Conservation (phyloP, 805 yeast species). For the Barnettozyma botsteinii region DNA sequence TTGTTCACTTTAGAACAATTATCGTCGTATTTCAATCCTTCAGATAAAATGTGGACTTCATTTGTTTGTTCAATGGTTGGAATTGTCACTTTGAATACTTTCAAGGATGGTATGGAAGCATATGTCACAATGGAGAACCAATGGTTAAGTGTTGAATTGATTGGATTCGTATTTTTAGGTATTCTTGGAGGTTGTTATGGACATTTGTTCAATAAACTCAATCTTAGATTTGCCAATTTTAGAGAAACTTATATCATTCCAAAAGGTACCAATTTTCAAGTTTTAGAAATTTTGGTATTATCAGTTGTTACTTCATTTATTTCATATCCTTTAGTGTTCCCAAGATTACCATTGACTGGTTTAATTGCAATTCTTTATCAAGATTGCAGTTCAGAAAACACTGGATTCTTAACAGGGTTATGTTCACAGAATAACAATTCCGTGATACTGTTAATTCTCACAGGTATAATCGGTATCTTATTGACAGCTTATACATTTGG, state of each 20-base stretch:
- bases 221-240: constrained; percentile 36
- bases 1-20: constrained; percentile 68
- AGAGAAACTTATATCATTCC: constrained; percentile 23
- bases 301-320: constrained; percentile 47
- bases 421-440: constrained; percentile 17
- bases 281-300: constrained; percentile 44
- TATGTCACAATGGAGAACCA: constrained; percentile 64
- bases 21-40: constrained; percentile 56
- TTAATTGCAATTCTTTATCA: constrained; percentile 57
- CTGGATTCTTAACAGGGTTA: constrained; percentile 25
- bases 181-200: constrained; percentile 67
- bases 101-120: constrained; percentile 44
- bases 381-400: constrained; percentile 44
- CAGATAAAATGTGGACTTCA: constrained; percentile 73
- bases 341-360: constrained; percentile 50
- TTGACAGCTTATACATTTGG: constrained; percentile 70
- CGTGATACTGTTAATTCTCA: constrained; percentile 11
- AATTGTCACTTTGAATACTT: constrained; percentile 50
- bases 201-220: constrained; percentile 42
- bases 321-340: constrained; percentile 49
- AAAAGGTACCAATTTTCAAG: constrained; percentile 27
- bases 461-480: constrained; percentile 43
- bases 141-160: constrained; percentile 66
- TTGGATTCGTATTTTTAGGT: constrained; percentile 72
- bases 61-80: constrained; percentile 76